These are phyloP conservation scores for Phragmites australis DNA, from an alignment of 176 grass and related monocot species.

Conservation along the genomic window DNA sequence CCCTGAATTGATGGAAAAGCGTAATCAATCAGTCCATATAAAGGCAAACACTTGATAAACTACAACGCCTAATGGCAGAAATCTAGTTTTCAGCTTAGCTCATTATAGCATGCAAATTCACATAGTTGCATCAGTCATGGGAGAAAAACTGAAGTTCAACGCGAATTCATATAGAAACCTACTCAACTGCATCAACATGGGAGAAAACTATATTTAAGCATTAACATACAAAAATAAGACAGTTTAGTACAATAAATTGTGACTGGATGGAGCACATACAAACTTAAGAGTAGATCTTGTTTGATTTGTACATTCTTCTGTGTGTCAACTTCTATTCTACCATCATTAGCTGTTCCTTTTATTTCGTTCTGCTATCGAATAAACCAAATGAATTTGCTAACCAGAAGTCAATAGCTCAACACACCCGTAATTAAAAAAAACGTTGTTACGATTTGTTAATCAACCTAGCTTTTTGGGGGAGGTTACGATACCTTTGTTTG, in stretches of 20 bases:
- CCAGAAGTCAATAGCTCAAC: background rate
- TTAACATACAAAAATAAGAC: background rate
- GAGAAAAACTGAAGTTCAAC: background rate
- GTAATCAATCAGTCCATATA: background rate
- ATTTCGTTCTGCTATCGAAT: background rate
- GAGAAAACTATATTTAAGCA: background rate
- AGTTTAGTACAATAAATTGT: background rate
- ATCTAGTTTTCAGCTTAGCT: background rate
- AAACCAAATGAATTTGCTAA: background rate
- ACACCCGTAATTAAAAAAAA: background rate
- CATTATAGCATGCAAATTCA: background rate
- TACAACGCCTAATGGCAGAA: background rate
- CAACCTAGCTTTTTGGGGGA: too few species aligned
- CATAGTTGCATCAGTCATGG: background rate
- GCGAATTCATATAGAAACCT: too few species aligned
- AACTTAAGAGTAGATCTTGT: background rate
- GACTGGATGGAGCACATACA: background rate
- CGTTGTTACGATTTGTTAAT: background rate
- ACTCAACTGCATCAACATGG: background rate
- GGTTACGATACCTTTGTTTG: too few species aligned
- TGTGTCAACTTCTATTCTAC: background rate
- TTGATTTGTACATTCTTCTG: background rate
- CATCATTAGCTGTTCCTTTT: background rate
- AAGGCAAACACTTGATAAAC: background rate
- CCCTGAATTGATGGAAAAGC: conserved; percentile 48